A percentile compares a stretch with the other conserved stretches of the same genome.
Conservation (phyloP, 2,329 filamentous ascomycete genomes). For the Sporothrix globosa region DNA sequence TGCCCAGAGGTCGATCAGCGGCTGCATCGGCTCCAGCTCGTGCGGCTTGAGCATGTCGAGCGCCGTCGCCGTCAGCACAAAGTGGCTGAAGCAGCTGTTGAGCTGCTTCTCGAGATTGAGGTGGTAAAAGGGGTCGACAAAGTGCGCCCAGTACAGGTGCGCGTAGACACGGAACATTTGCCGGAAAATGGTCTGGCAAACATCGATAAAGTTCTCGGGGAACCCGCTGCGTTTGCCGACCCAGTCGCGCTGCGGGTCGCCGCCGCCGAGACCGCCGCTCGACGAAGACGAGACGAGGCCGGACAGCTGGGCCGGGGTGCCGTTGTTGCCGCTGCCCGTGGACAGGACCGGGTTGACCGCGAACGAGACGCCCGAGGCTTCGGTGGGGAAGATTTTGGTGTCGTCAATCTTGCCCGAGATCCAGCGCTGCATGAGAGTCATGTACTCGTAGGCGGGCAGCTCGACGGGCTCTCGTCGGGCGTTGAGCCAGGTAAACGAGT, state of each 20-base stretch:
- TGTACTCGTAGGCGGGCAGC: constrained; percentile 89
- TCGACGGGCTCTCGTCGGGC: constrained; percentile 84
- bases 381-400: constrained; percentile 85
- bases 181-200: constrained; percentile 91
- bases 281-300: neutral
- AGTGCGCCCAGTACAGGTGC: constrained; percentile 97
- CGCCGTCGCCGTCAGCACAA: constrained; percentile 77
- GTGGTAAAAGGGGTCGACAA: constrained; percentile 80
- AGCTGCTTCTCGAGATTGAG: constrained; percentile 78
- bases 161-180: constrained; percentile 99
- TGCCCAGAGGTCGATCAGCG: constrained; percentile 87
- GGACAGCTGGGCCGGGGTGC: neutral
- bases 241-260: constrained; percentile 53
- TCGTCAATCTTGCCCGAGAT: constrained; percentile 96
- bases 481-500: constrained; percentile 97
- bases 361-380: constrained; percentile 70
- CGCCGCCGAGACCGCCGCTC: constrained; percentile 9
- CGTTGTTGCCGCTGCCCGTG: neutral
- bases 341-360: constrained; percentile 57
- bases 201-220: constrained; percentile 82
- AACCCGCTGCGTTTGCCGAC: constrained; percentile 92
- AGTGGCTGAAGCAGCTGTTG: constrained; percentile 87
- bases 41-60: constrained; percentile 83
- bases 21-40: constrained; percentile 95
- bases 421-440: constrained; percentile 95